Base-by-base conservation (phyloP, 179 eudicot species). In the Corrigiola litoralis region DNA sequence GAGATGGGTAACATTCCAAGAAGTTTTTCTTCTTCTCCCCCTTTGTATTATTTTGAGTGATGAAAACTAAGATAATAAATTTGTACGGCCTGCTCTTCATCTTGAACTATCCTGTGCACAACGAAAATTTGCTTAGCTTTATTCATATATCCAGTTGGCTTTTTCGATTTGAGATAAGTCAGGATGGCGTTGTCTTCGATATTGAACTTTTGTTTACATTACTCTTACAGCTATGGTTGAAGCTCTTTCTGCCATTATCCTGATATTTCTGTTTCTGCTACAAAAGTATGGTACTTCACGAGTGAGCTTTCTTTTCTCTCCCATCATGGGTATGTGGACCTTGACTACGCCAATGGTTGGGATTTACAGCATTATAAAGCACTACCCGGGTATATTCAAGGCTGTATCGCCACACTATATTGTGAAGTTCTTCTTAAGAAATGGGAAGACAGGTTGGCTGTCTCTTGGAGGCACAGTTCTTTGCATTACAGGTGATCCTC, bases 221-320 rank as follows among this genome's bases (percentile, higher is more conserved):
- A 49, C 42, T 50, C 11, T 71, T 80, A 65, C 86, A 84, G 89
- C 84, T 58, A 33, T 70, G 71, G 86, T 86, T 14, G 88, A 81
- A 75, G 79, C 72, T 28, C 68, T 87, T 32, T 84, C 92, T 0
- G 92, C 84, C 11, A 29, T 74, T 12, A 72, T 82, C 66, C 77
- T 87, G 44, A 58, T 85, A 27, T 59, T 73, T 68, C 77, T 87
- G 68, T 87, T 87, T 75, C 73, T 79, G 65, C 69, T 83, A n/a
- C 90, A 85, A 74, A 81, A 71, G 44, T 83, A 32, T 73, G 95
- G 95, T 17, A 87, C 95, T 52, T 75, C 84, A 44, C 66, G 71
- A 70, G 88, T 87, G 71, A 85, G 95, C 72, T 87, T 85, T 72
- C 77, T 80, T 8, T 87, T 87, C 79, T 79, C 90, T 23, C 95